A percentile compares a stretch with the other conserved stretches of the same genome.
phyloP scores from a whole-genome alignment of 495 filamentous ascomycete species.

The Daldinia decipiens region DNA sequence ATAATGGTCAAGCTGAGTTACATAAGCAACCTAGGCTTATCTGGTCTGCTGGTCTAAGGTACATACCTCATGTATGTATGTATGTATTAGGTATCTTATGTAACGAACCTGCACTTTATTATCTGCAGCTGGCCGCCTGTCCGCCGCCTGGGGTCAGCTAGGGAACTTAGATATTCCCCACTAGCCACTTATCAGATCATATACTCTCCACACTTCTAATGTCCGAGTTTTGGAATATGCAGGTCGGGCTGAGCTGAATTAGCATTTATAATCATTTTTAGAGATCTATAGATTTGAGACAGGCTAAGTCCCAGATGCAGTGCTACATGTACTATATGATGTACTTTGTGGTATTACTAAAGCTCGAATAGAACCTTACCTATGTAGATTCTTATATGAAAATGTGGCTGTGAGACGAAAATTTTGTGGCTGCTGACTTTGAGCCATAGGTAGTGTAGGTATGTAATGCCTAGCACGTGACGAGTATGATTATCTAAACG shows the following conservation, averaged over 20 bases:
- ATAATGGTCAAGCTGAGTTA: conserved; percentile 15
- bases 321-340: conserved; percentile 2
- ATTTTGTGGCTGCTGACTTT: conserved; percentile 1
- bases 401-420: neutral
- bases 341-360: neutral
- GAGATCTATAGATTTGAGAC: conserved; percentile 3
- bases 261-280: neutral
- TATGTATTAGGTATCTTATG: neutral
- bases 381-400: no score
- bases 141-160: conserved; percentile 20
- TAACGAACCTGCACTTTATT: conserved; percentile 11
- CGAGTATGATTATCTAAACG: neutral
- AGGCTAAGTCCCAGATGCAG: no score
- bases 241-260: conserved; percentile 17
- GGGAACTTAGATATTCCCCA: conserved; percentile 15
- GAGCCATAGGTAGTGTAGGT: neutral
- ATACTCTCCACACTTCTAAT: conserved; percentile 28
- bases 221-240: conserved; percentile 20
- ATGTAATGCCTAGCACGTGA: conserved; percentile 5
- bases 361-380: no score
- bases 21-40: conserved; percentile 12
- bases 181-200: conserved; percentile 20
- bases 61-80: neutral
- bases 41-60: no score
- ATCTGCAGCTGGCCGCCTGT: conserved; percentile 25